Base-by-base conservation (phyloP, 1,284 basidiomycete genomes). In the Earliella scabrosa region DNA sequence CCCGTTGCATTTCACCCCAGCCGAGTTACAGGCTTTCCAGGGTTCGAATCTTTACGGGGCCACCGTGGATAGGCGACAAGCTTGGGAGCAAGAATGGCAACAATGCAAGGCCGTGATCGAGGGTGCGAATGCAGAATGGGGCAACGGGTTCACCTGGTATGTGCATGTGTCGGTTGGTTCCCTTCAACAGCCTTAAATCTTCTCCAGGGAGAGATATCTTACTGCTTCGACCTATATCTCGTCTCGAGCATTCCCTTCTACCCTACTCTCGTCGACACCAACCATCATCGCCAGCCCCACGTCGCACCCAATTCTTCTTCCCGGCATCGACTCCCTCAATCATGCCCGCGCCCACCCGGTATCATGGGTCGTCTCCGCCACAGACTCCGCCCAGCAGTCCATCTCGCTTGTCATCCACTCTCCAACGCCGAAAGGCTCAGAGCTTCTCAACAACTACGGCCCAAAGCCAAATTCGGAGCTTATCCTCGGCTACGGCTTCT, bases 371-470 rank as follows among this genome's bases (percentile, higher is more conserved):
- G 82, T 90, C 18, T 78, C 79, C 8, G 18, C 40, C 1, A 20
- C 31, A 8, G 21, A 46, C 11, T 29, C 31, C 9, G 24, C 45
- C 8, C 65, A 50, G 52, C 62, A 45, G 52, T 61, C 35, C 45
- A 66, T 75, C 40, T 67, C 73, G 3, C 67, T 81, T 14, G 73
- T 87, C 2, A 71, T 82, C n/a, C 86, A 84, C 60, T 69, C 66
- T 1, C 40, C 76, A 0, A 73, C 77, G 1, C 60, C 61, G 1
- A 58, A 72, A 3, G 81, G 78, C 38, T 63, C 77, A 16, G 89
- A 97, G 70, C 75, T 95, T n/a, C 88, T 89, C 77, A 97, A 96
- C 74, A 96, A 95, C 68, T 93, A 93, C 66, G 92, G 92, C 0
- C 80, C 83, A 0, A 94, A 93, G 71, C 86, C 93, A 0, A 96